phyloP scores from a whole-genome alignment of 2,329 filamentous ascomycete genomes.

The Aspergillus sojae region DNA sequence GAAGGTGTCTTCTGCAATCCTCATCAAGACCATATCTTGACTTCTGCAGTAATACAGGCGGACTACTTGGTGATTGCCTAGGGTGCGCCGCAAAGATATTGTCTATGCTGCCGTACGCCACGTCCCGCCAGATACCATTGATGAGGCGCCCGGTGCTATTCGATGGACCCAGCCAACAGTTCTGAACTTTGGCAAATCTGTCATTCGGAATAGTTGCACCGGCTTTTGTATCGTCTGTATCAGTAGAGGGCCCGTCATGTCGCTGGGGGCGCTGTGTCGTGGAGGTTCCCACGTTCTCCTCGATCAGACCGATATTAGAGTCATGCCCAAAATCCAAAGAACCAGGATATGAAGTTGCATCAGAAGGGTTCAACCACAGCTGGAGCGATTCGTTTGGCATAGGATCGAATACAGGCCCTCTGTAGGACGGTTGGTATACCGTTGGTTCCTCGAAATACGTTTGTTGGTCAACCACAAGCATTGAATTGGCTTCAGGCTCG shows the following conservation, averaged over 20 bases:
- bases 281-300: conserved; percentile 24
- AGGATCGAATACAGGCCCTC: conserved; percentile 28
- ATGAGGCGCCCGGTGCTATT: conserved; percentile 44
- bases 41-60: conserved; percentile 30
- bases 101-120: conserved; percentile 38
- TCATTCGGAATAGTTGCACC: conserved; percentile 41
- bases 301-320: conserved; percentile 25
- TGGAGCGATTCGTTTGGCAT: conserved; percentile 38
- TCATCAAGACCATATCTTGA: conserved; percentile 45
- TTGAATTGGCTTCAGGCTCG: conserved; percentile 29
- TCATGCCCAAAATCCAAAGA: conserved; percentile 34
- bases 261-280: conserved; percentile 30
- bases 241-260: conserved; percentile 26
- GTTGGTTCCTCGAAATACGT: conserved; percentile 32
- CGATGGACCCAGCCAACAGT: conserved; percentile 45
- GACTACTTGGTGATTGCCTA: conserved; percentile 22
- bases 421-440: conserved; percentile 24
- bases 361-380: conserved; percentile 39
- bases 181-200: conserved; percentile 45
- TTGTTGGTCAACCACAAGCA: conserved; percentile 34
- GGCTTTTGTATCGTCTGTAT: conserved; percentile 25
- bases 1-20: conserved; percentile 44
- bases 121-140: conserved; percentile 46
- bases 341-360: conserved; percentile 30
- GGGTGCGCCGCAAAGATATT: conserved; percentile 42